A percentile compares a stretch with the other conserved stretches of the same genome.
Conservation (phyloP, 495 filamentous ascomycete genomes). For the Penicillium soppii region DNA sequence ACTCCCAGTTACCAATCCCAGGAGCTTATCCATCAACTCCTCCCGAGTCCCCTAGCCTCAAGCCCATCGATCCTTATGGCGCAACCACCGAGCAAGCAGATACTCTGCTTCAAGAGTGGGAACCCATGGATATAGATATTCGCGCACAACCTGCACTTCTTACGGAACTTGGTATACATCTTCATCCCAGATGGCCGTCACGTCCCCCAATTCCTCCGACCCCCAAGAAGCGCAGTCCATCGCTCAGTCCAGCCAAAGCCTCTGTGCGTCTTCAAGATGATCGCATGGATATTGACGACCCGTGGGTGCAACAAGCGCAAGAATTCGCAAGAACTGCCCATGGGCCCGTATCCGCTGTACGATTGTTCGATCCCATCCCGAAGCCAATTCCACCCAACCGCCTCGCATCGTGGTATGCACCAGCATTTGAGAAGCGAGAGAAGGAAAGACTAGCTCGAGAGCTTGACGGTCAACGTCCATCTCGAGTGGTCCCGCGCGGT, state of each 20-base stretch:
- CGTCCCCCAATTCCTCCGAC: conserved; percentile 5
- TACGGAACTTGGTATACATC: conserved; percentile 21
- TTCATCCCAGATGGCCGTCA: conserved; percentile 16
- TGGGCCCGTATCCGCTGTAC: conserved; percentile 41
- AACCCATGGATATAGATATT: conserved; percentile 13
- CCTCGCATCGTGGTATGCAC: conserved; percentile 32
- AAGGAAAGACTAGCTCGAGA: conserved; percentile 11
- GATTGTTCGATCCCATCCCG: conserved; percentile 24
- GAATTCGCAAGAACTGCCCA: conserved; percentile 18
- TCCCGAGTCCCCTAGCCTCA: conserved; percentile 16
- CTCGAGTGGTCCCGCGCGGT: conserved; percentile 25
- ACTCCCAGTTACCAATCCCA: conserved; percentile 8
- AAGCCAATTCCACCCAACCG: conserved; percentile 33
- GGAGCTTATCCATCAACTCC: conserved; percentile 23
- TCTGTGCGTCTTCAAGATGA: conserved; percentile 7
- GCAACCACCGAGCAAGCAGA: conserved; percentile 2
- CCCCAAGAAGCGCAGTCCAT: not conserved
- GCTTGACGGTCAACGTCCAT: conserved; percentile 13
- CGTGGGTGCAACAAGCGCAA: conserved; percentile 18
- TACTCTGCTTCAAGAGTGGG: conserved; percentile 3
- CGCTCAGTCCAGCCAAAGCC: conserved; percentile 1
- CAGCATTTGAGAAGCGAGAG: conserved; percentile 26
- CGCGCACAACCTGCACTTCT: conserved; percentile 8
- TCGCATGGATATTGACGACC: conserved; percentile 21
- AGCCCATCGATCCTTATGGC: conserved; percentile 3